A percentile compares a stretch with the other conserved stretches of the same genome.
Conservation (phyloP, 352 stramenopile species). For the Phytophthora cactorum region DNA sequence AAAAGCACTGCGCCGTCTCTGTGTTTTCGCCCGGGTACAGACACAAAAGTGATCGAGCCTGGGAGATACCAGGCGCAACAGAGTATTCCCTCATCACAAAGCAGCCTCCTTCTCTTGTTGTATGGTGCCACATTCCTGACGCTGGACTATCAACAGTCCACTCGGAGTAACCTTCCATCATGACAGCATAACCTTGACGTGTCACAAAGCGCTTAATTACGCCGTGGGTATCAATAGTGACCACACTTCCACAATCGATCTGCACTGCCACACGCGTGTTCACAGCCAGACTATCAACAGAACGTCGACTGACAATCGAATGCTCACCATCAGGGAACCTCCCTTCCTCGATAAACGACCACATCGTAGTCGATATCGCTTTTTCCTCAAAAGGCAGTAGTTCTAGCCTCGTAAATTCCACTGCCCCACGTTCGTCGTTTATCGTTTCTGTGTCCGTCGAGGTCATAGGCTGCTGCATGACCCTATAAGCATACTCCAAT, state of each 20-base stretch:
- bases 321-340: slow-evolving; percentile 14
- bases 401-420: slow-evolving; percentile 10
- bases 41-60: slow-evolving; percentile 1
- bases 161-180: slow-evolving; percentile 11
- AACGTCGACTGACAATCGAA: slow-evolving; percentile 3
- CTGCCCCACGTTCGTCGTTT: neutral
- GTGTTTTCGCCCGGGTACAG: neutral
- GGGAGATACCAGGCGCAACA: slow-evolving; percentile 5
- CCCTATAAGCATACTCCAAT: neutral
- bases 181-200: neutral
- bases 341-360: slow-evolving; percentile 10
- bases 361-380: slow-evolving; percentile 9
- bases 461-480: slow-evolving; percentile 2
- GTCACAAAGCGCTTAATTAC: slow-evolving; percentile 25
- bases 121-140: neutral
- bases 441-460: slow-evolving; percentile 12
- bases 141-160: slow-evolving; percentile 5
- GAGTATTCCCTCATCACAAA: slow-evolving; percentile 13
- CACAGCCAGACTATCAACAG: slow-evolving; percentile 10
- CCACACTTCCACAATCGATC: neutral
- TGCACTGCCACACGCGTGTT: slow-evolving; percentile 6
- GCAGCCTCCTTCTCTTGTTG: slow-evolving; percentile 12
- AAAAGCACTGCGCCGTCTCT: neutral
- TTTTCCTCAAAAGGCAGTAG: slow-evolving; percentile 20
- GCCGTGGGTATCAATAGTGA: slow-evolving; percentile 10